Evolutionary conservation across 495 filamentous ascomycete species (phyloP).

Genomic region (Coniosporium apollinis): DNA sequence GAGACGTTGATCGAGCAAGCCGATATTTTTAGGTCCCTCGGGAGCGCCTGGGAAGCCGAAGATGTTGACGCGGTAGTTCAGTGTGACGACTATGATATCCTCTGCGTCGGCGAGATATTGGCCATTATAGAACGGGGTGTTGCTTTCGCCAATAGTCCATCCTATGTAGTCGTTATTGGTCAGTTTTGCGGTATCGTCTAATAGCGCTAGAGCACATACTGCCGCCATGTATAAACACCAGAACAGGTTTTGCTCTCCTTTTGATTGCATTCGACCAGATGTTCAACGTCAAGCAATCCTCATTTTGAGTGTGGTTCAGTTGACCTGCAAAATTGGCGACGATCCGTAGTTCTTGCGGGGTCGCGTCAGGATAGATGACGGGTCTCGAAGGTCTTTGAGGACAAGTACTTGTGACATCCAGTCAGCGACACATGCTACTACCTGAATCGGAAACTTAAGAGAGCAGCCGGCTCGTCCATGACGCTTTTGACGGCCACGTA

Average conservation of each 20-base stretch:
- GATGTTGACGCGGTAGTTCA: slow-evolving; percentile 33
- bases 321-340: slow-evolving; percentile 16
- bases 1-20: slow-evolving; percentile 29
- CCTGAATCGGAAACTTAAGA: too few species aligned
- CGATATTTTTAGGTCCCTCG: slow-evolving; percentile 23
- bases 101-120: slow-evolving; percentile 21
- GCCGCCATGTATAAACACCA: slow-evolving; percentile 25
- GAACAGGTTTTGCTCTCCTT: slow-evolving; percentile 18
- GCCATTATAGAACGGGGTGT: slow-evolving; percentile 28
- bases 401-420: too few species aligned
- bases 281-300: slow-evolving; percentile 33
- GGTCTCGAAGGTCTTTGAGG: neutral
- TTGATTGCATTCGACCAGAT: slow-evolving; percentile 24
- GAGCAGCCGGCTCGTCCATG: too few species aligned
- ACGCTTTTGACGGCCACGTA: too few species aligned
- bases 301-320: slow-evolving; percentile 16
- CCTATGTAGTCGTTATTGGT: neutral
- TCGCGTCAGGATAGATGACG: slow-evolving; percentile 17
- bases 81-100: slow-evolving; percentile 29
- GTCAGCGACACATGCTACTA: too few species aligned
- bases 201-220: too few species aligned
- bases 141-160: slow-evolving; percentile 15
- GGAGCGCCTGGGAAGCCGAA: slow-evolving; percentile 35
- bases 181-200: too few species aligned
- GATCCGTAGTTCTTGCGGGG: slow-evolving; percentile 16